Percentiles rank a stretch among this genome's conserved stretches.
phyloP scores from a whole-genome alignment of 1,284 basidiomycete genomes.

The Marasmius fiardii region DNA sequence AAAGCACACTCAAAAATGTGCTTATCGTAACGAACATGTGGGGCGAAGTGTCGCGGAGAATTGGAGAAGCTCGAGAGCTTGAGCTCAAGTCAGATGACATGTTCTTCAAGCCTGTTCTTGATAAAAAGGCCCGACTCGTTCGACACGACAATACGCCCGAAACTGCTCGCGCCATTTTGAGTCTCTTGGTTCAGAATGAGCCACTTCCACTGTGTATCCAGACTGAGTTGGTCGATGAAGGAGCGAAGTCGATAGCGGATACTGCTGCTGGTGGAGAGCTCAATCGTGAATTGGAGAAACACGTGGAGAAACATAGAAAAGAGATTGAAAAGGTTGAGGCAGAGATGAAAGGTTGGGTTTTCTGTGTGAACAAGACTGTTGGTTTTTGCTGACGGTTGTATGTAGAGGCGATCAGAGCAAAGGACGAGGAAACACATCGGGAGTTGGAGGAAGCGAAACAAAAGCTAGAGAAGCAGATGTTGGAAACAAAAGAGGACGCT shows the following conservation, averaged over 20 bases:
- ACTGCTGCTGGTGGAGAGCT: slow-evolving; percentile 5
- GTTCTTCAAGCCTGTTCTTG: slow-evolving; percentile 35
- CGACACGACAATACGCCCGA: slow-evolving; percentile 27
- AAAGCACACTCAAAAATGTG: slow-evolving; percentile 40
- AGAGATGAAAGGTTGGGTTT: neutral
- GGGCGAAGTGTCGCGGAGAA: slow-evolving; percentile 29
- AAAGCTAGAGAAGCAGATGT: slow-evolving; percentile 27
- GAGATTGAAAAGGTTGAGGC: neutral
- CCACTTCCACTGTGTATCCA: slow-evolving; percentile 4
- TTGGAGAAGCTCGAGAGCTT: slow-evolving; percentile 29
- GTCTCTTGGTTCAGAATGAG: neutral
- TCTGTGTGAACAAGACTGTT: neutral
- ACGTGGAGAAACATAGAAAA: neutral
- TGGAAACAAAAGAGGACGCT: slow-evolving; percentile 21
- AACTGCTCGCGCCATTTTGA: slow-evolving; percentile 1
- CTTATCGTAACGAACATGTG: slow-evolving; percentile 47
- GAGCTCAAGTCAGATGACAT: slow-evolving; percentile 30
- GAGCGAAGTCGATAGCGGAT: neutral
- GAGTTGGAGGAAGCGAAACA: slow-evolving; percentile 35
- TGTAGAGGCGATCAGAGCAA: slow-evolving; percentile 26
- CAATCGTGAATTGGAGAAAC: slow-evolving; percentile 4
- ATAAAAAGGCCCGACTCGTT: slow-evolving; percentile 30
- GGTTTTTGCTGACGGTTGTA: neutral
- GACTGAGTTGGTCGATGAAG: slow-evolving; percentile 5
- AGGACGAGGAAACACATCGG: slow-evolving; percentile 33